Conservation (phyloP, 208 protist species). For the Leishmania guyanensis region DNA sequence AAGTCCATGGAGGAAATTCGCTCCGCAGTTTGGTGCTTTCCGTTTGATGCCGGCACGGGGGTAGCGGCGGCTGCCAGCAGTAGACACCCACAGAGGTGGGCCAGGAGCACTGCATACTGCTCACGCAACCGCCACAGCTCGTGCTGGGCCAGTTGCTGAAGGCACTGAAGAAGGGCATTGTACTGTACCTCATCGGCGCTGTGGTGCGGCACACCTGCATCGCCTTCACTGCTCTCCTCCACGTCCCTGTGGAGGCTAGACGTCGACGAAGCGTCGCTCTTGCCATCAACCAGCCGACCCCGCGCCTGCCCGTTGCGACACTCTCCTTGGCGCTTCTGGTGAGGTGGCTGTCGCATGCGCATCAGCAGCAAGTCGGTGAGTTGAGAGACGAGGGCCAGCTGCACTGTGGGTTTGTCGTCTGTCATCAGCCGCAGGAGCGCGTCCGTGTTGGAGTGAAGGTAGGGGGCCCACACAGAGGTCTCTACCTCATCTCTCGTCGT, state of each 20-base stretch:
- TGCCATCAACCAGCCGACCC: constrained; percentile 6
- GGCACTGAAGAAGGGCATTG: constrained; percentile 48
- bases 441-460: constrained; percentile 47
- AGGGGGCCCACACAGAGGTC: constrained; percentile 31
- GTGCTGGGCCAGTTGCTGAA: constrained; percentile 55
- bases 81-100: constrained; percentile 62
- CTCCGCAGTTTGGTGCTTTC: not conserved
- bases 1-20: not conserved
- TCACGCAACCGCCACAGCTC: constrained; percentile 81
- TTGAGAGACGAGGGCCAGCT: constrained; percentile 68
- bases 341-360: constrained; percentile 13
- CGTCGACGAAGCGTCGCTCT: not conserved
- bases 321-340: not conserved
- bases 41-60: not conserved
- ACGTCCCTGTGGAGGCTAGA: not conserved
- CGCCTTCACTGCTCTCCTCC: not conserved
- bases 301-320: not conserved
- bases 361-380: constrained; percentile 54
- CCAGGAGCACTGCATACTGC: constrained; percentile 62
- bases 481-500: not conserved
- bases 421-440: constrained; percentile 57
- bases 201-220: not conserved
- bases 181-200: constrained; percentile 41
- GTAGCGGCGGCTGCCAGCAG: constrained; percentile 31
- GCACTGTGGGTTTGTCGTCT: constrained; percentile 63